These are phyloP conservation scores for Fusarium napiforme DNA, from an alignment of 2,329 filamentous ascomycete genomes.

Conservation along the genomic window DNA sequence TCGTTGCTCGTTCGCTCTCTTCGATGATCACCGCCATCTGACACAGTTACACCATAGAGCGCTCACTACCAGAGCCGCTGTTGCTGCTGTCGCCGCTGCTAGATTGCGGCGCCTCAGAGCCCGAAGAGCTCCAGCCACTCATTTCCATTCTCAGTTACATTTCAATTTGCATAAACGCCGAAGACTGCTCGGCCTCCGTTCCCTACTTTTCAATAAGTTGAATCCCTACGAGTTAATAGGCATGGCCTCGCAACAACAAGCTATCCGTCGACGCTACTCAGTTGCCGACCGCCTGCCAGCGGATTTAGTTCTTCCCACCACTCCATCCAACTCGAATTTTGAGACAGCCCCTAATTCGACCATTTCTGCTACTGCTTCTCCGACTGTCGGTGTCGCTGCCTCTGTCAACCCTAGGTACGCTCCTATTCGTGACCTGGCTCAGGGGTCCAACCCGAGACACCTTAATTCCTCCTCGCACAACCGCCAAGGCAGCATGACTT, in stretches of 20 bases:
- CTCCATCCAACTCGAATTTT: conserved; percentile 33
- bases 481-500: conserved; percentile 31
- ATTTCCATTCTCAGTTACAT: conserved; percentile 22
- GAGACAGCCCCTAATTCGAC: conserved; percentile 24
- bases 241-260: conserved; percentile 52
- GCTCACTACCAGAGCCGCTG: conserved; percentile 56
- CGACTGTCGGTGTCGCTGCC: conserved; percentile 18
- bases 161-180: conserved; percentile 49
- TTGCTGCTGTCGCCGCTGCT: conserved; percentile 54
- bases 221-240: conserved; percentile 41
- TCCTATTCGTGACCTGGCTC: conserved; percentile 25
- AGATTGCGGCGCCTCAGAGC: conserved; percentile 53
- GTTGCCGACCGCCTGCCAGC: conserved; percentile 51
- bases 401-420: conserved; percentile 18
- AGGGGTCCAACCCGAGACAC: conserved; percentile 22
- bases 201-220: conserved; percentile 40
- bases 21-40: conserved; percentile 57
- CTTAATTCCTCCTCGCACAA: conserved; percentile 25
- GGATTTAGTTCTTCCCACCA: conserved; percentile 41
- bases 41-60: conserved; percentile 54
- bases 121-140: conserved; percentile 51
- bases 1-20: conserved; percentile 58
- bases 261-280: conserved; percentile 55
- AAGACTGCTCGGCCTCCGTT: conserved; percentile 48
- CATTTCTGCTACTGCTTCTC: conserved; percentile 12